A percentile compares a stretch with the other conserved stretches of the same genome.
These are phyloP conservation scores for Entoloma clypeatum DNA, from an alignment of 1,284 basidiomycete species.

Conservation along the genomic window DNA sequence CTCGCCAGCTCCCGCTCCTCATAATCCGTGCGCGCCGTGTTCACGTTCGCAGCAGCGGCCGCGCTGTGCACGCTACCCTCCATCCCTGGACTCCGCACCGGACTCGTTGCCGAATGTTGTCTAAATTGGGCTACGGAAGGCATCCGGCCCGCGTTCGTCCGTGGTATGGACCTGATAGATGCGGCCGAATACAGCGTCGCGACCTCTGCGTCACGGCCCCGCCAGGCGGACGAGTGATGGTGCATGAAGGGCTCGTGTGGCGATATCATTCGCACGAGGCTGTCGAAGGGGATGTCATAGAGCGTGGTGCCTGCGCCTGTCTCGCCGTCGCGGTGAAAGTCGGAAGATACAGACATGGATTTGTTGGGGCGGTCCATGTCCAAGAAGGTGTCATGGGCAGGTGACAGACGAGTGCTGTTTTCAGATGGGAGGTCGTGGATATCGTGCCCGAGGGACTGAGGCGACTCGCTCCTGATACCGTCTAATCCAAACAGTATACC, in stretches of 20 bases:
- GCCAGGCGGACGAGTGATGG: slow-evolving; percentile 30
- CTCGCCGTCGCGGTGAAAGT: slow-evolving; percentile 20
- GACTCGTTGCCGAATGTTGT: slow-evolving; percentile 9
- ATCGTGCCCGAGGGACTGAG: slow-evolving; percentile 14
- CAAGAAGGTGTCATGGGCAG: slow-evolving; percentile 24
- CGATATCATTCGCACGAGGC: slow-evolving; percentile 74
- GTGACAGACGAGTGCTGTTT: slow-evolving; percentile 26
- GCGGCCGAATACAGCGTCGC: slow-evolving; percentile 83
- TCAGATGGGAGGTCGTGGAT: slow-evolving; percentile 21
- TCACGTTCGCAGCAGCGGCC: too few relatives aligned
- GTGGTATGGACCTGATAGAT: slow-evolving; percentile 68
- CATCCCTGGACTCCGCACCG: slow-evolving; percentile 29
- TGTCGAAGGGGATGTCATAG: slow-evolving; percentile 76
- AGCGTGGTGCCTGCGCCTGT: slow-evolving; percentile 44
- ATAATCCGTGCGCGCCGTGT: slow-evolving; percentile 53
- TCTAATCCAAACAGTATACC: slow-evolving; percentile 26
- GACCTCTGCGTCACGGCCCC: slow-evolving; percentile 65
- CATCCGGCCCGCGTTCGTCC: slow-evolving; percentile 20
- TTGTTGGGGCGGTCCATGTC: slow-evolving; percentile 30
- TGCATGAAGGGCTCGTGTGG: slow-evolving; percentile 70
- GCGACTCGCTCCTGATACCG: slow-evolving; percentile 19
- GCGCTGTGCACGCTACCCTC: slow-evolving; percentile 41
- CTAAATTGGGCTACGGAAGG: slow-evolving; percentile 21
- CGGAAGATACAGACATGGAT: too few relatives aligned
- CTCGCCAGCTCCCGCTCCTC: slow-evolving; percentile 80